These are phyloP conservation scores for Picea glauca DNA, from an alignment of 75 land plant species.

Conservation along the genomic window DNA sequence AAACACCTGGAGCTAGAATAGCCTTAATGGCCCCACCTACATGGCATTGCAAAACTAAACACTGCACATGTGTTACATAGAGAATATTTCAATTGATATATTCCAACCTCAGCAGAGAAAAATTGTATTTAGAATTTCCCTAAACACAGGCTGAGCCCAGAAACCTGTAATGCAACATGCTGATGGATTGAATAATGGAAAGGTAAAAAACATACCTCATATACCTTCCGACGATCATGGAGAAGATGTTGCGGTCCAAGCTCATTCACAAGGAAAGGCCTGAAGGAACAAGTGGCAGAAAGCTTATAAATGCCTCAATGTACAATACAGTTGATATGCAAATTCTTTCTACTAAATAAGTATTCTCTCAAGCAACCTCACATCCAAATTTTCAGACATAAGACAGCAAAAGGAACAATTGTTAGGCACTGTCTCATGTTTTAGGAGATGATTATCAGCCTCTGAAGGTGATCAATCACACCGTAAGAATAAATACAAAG, in stretches of 20 bases:
- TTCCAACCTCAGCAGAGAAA: neutral
- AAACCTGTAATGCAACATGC: neutral
- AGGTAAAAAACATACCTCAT: constrained; percentile 55
- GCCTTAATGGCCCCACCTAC: no score
- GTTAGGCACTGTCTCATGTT: neutral
- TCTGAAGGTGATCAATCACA: neutral
- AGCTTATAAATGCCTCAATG: constrained; percentile 3
- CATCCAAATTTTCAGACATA: neutral
- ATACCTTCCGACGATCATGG: constrained; percentile 96
- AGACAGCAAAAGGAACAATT: neutral
- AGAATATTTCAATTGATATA: neutral
- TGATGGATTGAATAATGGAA: neutral
- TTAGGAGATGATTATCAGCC: neutral
- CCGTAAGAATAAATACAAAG: neutral
- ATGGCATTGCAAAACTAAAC: no score
- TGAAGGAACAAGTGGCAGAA: constrained; percentile 17
- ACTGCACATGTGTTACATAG: no score
- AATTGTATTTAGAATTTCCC: neutral
- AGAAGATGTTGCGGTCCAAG: constrained; percentile 83
- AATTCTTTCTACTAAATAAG: neutral
- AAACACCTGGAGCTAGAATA: no score
- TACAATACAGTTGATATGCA: neutral
- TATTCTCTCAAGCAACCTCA: neutral
- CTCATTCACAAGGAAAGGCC: constrained; percentile 96
- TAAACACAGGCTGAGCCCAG: neutral